Evolutionary conservation across 371 early-diverging fungal genomes (phyloP).

Genomic region (Saksenaea oblongispora): DNA sequence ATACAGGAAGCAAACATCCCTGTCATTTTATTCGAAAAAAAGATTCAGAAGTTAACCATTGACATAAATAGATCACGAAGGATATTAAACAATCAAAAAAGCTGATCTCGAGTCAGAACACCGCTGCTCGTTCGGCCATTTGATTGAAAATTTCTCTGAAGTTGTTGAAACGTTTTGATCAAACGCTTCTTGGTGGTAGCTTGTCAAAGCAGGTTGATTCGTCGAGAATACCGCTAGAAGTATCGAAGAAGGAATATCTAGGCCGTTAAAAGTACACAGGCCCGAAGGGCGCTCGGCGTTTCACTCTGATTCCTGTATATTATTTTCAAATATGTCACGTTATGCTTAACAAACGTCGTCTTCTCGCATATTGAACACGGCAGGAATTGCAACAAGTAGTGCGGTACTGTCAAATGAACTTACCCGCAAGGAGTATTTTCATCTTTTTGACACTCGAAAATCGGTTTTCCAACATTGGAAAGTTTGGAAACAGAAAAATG

Average conservation of each 20-base stretch:
- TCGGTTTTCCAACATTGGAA: neutral
- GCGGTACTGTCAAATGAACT: neutral
- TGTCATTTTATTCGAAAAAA: too few species aligned
- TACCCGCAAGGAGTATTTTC: neutral
- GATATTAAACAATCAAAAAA: neutral
- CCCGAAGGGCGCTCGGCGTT: conserved; percentile 2
- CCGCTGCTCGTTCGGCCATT: conserved; percentile 3
- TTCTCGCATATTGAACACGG: neutral
- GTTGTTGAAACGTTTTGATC: neutral
- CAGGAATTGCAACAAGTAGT: neutral
- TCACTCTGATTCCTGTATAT: neutral
- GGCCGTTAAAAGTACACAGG: conserved; percentile 3
- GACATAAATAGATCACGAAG: neutral
- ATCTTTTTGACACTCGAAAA: neutral
- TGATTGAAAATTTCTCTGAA: neutral
- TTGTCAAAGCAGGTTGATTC: neutral
- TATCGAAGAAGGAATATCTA: neutral
- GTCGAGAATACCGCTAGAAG: neutral
- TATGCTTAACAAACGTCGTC: neutral
- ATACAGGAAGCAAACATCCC: neutral
- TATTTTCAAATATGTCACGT: neutral
- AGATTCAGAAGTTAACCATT: too few species aligned
- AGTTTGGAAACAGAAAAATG: neutral
- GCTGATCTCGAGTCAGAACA: neutral
- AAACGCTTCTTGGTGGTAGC: neutral